These are phyloP conservation scores for Plasmodium relictum DNA, from an alignment of 169 alveolate species.

Conservation along the genomic window DNA sequence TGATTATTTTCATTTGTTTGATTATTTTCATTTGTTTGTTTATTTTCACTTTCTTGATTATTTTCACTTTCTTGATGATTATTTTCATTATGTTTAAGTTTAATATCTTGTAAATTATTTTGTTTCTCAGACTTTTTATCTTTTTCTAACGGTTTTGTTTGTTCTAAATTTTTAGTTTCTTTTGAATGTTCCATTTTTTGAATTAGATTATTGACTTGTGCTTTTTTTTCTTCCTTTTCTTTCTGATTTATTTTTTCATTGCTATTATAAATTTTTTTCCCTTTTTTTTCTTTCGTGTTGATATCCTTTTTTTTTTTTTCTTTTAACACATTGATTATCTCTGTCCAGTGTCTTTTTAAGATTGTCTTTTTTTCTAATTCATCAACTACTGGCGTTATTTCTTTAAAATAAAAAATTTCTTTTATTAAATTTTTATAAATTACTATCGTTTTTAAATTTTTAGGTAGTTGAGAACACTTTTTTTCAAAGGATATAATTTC, in stretches of 20 bases:
- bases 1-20: background rate
- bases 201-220: background rate
- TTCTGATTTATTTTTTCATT: slow-evolving; percentile 6
- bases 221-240: background rate
- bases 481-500: slow-evolving; percentile 93
- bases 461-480: slow-evolving; percentile 77
- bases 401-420: slow-evolving; percentile 76
- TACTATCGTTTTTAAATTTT: slow-evolving; percentile 78
- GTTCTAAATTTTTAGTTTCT: slow-evolving; percentile 7
- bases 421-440: slow-evolving; percentile 67
- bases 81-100: background rate
- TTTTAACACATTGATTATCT: slow-evolving; percentile 79
- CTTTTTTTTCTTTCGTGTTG: slow-evolving; percentile 85
- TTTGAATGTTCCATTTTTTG: slow-evolving; percentile 1
- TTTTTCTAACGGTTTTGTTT: background rate
- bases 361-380: slow-evolving; percentile 93
- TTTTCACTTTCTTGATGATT: background rate
- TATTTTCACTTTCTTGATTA: background rate
- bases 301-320: slow-evolving; percentile 67
- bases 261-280: slow-evolving; percentile 73
- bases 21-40: background rate
- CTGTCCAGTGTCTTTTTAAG: slow-evolving; percentile 95
- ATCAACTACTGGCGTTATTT: slow-evolving; percentile 91
- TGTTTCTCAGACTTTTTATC: background rate
- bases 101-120: background rate